Base-by-base conservation (phyloP, 2,329 filamentous ascomycete species). In the Pyricularia pennisetigena region DNA sequence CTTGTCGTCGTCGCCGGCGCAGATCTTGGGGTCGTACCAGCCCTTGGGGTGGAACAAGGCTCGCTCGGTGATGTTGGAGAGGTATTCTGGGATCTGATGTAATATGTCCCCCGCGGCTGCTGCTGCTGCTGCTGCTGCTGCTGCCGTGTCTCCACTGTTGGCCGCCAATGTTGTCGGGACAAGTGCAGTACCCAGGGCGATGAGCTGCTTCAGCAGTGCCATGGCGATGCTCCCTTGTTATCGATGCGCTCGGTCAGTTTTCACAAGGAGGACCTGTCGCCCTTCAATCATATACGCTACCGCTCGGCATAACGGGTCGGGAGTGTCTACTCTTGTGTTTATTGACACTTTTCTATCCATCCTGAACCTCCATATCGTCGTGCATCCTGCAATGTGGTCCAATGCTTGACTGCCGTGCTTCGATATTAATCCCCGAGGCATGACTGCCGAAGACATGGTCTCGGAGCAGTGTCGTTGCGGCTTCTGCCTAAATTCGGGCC, bases 21-120 rank as follows among this genome's bases (percentile, higher is more conserved):
- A 75, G 68, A 72, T 71, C 57, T 73, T 73, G 68, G 74, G 72
- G 4, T 71, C 65, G 69, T 72, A 73, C 74, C 74, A 75, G 0
- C 73, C 73, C 30, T 64, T 57, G 16, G 67, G 67, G 20, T 68
- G n/a, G 54, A 67, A 67, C 12, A 62, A 26, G 16, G 65, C 65
- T 14, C 28, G 57, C 29, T 59, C 65, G 20, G 65, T 67, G 20
- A 67, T 28, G 49, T 67, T 67, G 4, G 57, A 54, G 23, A 67
- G 29, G 54, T 67, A 67, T 20, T 67, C 28, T 20, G 65, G 49
- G 12, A 67, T 16, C 26, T 59, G 57, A 4, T 29, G 65, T 5
- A 54, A 20, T 54, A n/a, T n/a, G 2, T n/a, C 20, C 20, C n/a
- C 41, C 20, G 16, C 16, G 14, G 20, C 20, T 20, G 10, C 41